A percentile compares a stretch with the other conserved stretches of the same genome.
Evolutionary conservation across 1,139 yeast genomes (phyloP).

Genomic region (Debaryomycetaceae sp.): DNA sequence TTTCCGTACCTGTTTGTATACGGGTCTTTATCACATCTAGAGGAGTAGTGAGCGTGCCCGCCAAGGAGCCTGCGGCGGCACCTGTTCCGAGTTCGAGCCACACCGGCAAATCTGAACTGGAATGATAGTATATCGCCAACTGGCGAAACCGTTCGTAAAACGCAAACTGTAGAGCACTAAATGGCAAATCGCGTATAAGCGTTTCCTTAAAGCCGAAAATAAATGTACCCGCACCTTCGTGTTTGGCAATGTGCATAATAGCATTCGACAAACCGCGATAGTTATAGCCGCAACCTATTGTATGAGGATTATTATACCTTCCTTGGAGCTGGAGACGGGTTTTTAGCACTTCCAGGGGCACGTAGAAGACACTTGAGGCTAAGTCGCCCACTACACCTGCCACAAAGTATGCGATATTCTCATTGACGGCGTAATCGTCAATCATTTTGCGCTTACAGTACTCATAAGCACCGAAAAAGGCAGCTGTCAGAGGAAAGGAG

Average conservation of each 20-base stretch:
- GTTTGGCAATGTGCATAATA: conserved; percentile 43
- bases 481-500: conserved; percentile 85
- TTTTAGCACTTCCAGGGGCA: conserved; percentile 95
- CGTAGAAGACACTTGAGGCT: conserved; percentile 83
- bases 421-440: conserved; percentile 55
- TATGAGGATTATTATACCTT: conserved; percentile 64
- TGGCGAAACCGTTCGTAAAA: conserved; percentile 81
- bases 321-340: conserved; percentile 92
- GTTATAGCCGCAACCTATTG: conserved; percentile 71
- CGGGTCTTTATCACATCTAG: conserved; percentile 91
- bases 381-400: conserved; percentile 91
- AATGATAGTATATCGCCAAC: conserved; percentile 38
- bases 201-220: conserved; percentile 93
- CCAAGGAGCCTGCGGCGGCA: conserved; percentile 93
- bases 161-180: conserved; percentile 91
- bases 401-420: conserved; percentile 65
- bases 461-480: conserved; percentile 88
- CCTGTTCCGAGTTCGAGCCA: conserved; percentile 69
- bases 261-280: conserved; percentile 68
- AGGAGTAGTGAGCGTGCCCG: conserved; percentile 77
- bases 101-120: conserved; percentile 41
- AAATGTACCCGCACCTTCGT: conserved; percentile 68
- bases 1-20: conserved; percentile 53
- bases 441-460: conserved; percentile 62
- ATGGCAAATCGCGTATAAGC: conserved; percentile 80